phyloP scores from a whole-genome alignment of 1,284 basidiomycete species.

The Violaceomyces palustris region DNA sequence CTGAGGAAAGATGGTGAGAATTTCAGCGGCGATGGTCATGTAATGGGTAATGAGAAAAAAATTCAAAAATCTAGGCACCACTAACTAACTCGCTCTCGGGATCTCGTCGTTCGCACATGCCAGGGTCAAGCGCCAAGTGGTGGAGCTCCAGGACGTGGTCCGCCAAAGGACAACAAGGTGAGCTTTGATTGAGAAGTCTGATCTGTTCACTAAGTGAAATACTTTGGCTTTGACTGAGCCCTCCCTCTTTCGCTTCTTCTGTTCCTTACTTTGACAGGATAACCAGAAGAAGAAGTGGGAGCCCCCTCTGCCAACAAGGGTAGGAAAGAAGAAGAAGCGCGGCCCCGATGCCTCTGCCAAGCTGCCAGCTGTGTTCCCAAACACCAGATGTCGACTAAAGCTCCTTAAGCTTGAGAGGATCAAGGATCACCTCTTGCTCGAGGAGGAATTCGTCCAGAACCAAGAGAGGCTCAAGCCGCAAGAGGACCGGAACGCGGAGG shows the following conservation, averaged over 20 bases:
- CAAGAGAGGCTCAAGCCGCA: constrained; percentile 65
- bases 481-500: constrained; percentile 94
- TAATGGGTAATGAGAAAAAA: no score
- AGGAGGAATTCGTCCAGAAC: constrained; percentile 96
- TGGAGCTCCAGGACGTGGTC: constrained; percentile 38
- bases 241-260: background rate
- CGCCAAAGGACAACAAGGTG: constrained; percentile 31
- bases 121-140: constrained; percentile 47
- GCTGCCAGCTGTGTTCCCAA: constrained; percentile 87
- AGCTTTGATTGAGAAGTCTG: constrained; percentile 1
- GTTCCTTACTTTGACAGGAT: no score
- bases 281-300: constrained; percentile 84
- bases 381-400: constrained; percentile 89
- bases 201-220: background rate
- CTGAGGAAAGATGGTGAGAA: no score
- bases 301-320: constrained; percentile 91
- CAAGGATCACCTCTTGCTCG: constrained; percentile 94
- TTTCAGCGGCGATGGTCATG: no score
- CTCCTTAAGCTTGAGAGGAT: constrained; percentile 94
- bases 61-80: background rate
- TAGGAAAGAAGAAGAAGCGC: constrained; percentile 87
- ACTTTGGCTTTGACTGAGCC: no score
- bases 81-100: background rate
- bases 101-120: background rate
- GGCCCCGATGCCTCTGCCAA: constrained; percentile 88